phyloP scores from a whole-genome alignment of 306 rosid species.

The Comarum palustre region DNA sequence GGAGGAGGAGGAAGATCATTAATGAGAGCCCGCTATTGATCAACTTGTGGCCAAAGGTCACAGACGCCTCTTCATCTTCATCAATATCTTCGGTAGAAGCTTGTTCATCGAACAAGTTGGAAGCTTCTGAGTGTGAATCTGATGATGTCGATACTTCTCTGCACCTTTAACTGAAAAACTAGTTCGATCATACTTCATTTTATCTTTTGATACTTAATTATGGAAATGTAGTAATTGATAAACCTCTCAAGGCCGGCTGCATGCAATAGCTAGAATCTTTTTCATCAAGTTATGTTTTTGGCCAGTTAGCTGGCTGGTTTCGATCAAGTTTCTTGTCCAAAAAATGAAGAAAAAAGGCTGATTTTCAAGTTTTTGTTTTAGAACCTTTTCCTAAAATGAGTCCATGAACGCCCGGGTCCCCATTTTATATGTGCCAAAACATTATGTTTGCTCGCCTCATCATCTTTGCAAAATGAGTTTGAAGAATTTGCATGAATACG shows the following conservation, averaged over 20 bases:
- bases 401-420: background rate
- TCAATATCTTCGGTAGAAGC: background rate
- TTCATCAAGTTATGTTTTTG: background rate
- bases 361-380: background rate
- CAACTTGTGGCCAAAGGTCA: constrained; percentile 32
- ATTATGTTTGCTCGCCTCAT: background rate
- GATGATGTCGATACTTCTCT: constrained; percentile 9
- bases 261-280: background rate
- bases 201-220: background rate
- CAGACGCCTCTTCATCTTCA: constrained; percentile 22
- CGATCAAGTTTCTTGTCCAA: background rate
- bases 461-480: background rate
- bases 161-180: constrained; percentile 1
- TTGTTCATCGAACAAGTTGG: constrained; percentile 1
- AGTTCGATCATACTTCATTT: background rate
- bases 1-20: constrained; percentile 12
- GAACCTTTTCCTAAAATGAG: background rate
- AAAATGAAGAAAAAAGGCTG: background rate
- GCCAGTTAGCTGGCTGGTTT: background rate
- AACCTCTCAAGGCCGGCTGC: background rate
- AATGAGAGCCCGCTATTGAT: constrained; percentile 27
- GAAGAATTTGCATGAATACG: too few relatives aligned
- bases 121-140: background rate
- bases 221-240: background rate
- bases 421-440: background rate